Evolutionary conservation across 1,284 basidiomycete species (phyloP).

Genomic region (Lentinula novae-zelandiae): DNA sequence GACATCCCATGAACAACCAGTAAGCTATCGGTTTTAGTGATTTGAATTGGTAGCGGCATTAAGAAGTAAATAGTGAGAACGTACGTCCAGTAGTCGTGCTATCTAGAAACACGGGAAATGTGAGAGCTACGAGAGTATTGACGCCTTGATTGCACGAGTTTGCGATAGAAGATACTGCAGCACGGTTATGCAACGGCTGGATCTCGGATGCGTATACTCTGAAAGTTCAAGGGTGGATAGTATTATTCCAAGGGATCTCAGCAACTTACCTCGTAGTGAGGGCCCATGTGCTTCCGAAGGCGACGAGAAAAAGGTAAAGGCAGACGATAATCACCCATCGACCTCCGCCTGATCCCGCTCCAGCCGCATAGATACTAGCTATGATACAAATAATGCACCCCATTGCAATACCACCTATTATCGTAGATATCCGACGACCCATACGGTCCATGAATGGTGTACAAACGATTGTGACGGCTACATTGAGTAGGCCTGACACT

Average conservation of each 20-base stretch:
- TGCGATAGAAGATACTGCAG: slow-evolving; percentile 34
- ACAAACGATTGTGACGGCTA: slow-evolving; percentile 31
- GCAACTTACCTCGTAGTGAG: slow-evolving; percentile 21
- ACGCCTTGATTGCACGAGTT: slow-evolving; percentile 35
- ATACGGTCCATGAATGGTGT: slow-evolving; percentile 5
- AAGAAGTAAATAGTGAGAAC: slow-evolving; percentile 8
- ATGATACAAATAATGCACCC: slow-evolving; percentile 35
- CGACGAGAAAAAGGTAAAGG: slow-evolving; percentile 43
- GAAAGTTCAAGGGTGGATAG: background rate
- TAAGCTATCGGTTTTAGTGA: slow-evolving; percentile 45
- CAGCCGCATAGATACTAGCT: slow-evolving; percentile 39
- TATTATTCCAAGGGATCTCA: no score
- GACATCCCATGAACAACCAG: slow-evolving; percentile 42
- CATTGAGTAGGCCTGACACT: slow-evolving; percentile 44
- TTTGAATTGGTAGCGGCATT: slow-evolving; percentile 27
- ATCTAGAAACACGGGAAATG: slow-evolving; percentile 17
- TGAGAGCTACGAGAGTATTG: slow-evolving; percentile 10
- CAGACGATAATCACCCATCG: slow-evolving; percentile 42
- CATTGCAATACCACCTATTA: slow-evolving; percentile 42
- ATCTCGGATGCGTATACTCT: slow-evolving; percentile 36
- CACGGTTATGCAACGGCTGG: slow-evolving; percentile 36
- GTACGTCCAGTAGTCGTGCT: slow-evolving; percentile 12
- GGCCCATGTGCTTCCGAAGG: slow-evolving; percentile 38
- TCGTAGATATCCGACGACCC: slow-evolving; percentile 40
- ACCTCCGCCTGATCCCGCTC: slow-evolving; percentile 28